A percentile compares a stretch with the other conserved stretches of the same genome.
phyloP scores from a whole-genome alignment of 1,139 yeast genomes.

The Martiniozyma asiatica region DNA sequence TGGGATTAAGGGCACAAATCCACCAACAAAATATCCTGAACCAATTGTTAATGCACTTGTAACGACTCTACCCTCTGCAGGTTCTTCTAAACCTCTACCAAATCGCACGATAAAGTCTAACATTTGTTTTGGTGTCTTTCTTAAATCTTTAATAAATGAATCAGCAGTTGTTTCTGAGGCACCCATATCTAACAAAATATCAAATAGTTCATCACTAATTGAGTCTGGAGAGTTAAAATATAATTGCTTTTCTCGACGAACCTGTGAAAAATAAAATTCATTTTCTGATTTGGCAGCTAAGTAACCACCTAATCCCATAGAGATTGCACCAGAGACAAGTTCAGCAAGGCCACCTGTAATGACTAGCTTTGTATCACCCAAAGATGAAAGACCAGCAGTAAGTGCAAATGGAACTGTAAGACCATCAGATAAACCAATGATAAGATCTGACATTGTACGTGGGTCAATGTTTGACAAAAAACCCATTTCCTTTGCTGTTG shows the following conservation, averaged over 20 bases:
- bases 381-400: slow-evolving; percentile 69
- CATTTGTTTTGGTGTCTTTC: slow-evolving; percentile 51
- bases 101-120: slow-evolving; percentile 63
- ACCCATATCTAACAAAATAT: slow-evolving; percentile 57
- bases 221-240: slow-evolving; percentile 54
- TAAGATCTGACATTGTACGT: slow-evolving; percentile 68
- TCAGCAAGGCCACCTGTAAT: slow-evolving; percentile 84
- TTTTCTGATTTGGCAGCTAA: slow-evolving; percentile 72
- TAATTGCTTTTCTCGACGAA: slow-evolving; percentile 54
- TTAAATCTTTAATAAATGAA: slow-evolving; percentile 57
- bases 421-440: slow-evolving; percentile 72
- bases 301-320: slow-evolving; percentile 80
- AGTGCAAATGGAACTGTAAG: slow-evolving; percentile 77
- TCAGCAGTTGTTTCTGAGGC: slow-evolving; percentile 56
- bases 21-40: slow-evolving; percentile 62
- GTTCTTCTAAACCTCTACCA: slow-evolving; percentile 71
- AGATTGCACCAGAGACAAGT: slow-evolving; percentile 69
- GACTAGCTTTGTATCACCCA: slow-evolving; percentile 64
- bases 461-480: slow-evolving; percentile 33
- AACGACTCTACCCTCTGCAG: slow-evolving; percentile 67
- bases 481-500: slow-evolving; percentile 3
- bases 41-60: slow-evolving; percentile 73
- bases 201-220: slow-evolving; percentile 54
- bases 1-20: slow-evolving; percentile 70
- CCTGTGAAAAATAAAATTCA: slow-evolving; percentile 61